Base-by-base conservation (phyloP, 2,329 filamentous ascomycete genomes). In the Lecanicillium sp. region DNA sequence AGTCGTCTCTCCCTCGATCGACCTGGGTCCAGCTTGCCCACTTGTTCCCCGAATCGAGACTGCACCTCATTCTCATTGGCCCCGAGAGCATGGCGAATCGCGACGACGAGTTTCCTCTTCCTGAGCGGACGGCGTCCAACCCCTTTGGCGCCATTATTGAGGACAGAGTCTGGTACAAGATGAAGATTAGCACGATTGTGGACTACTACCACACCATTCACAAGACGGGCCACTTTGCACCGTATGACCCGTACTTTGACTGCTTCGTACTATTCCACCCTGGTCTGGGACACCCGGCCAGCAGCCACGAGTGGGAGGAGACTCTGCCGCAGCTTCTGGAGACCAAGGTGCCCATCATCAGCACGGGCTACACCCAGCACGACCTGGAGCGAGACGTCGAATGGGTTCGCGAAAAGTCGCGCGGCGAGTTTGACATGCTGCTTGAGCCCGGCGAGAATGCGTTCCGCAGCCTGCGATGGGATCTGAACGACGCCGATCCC, bases 181-280 rank as follows among this genome's bases (percentile, higher is more conserved):
- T 97, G 78, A 98, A 98, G 69, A 94, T 98, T 55, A 92, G 84
- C 59, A 98, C 94, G 1, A 95, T 89, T 54, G 90, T 97, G 37
- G 92, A 98, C 52, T 96, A 98, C 66, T 98, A 94, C 68, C 90
- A 98, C 63, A 97, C 87, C 3, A 77, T 98, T 50, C 90, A 98
- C 66, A 79, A 88, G 58, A 85, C 90, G 0, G 84, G 87, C 34
- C 77, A 89, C 57, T 98, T 97, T 66, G 79, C 85, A 42, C 92
- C 94, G 0, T 96, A 94, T 57, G 92, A 98, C 57, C 92, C 92
- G 1, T 98, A 98, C 66, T 95, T 98, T 60, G 92, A 98, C 68
- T 92, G 86, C 61, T 95, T 98, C 57, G 81, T 98, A 54, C 75
- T 96, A 37, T 98, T 97, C 72, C 94, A 98, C 56, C 94, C 94